Conservation (phyloP, 331 rosid genomes). For the Telfairia occidentalis region DNA sequence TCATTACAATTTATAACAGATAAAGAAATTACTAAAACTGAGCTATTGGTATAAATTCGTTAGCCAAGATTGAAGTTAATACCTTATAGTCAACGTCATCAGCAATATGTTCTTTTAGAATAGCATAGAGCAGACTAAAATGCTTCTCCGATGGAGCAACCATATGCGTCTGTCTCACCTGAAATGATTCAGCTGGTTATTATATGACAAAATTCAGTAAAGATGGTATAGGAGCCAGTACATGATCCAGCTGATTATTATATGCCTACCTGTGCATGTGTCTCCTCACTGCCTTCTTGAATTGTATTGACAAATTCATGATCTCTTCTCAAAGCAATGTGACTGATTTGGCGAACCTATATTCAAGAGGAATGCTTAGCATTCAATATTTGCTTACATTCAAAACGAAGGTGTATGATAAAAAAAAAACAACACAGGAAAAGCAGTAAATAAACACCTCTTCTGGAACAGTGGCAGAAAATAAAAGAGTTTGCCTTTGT, state of each 20-base stretch:
- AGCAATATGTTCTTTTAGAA: conserved; percentile 80
- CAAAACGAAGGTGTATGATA: conserved; percentile 3
- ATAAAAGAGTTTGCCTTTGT: conserved; percentile 81
- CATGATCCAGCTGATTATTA: background rate
- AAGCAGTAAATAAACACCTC: conserved; percentile 36
- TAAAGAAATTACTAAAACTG: background rate
- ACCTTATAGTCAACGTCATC: conserved; percentile 92
- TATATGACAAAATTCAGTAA: background rate
- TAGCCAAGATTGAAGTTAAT: background rate
- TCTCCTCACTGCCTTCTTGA: conserved; percentile 77
- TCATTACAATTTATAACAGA: background rate
- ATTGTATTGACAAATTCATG: conserved; percentile 83
- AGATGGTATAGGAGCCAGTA: background rate
- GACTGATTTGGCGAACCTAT: conserved; percentile 92
- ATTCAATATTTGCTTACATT: background rate
- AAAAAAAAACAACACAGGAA: background rate
- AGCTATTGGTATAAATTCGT: background rate
- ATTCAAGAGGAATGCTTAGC: conserved; percentile 14
- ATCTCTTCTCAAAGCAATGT: conserved; percentile 82
- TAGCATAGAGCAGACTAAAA: conserved; percentile 46
- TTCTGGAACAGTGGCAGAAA: conserved; percentile 91
- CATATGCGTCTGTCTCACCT: conserved; percentile 69
- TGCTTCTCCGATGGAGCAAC: conserved; percentile 80
- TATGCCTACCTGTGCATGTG: conserved; percentile 71
- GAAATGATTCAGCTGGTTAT: conserved; percentile 30